Base-by-base conservation (phyloP, 2,329 filamentous ascomycete genomes). In the Magnaporthiopsis incrustans region DNA sequence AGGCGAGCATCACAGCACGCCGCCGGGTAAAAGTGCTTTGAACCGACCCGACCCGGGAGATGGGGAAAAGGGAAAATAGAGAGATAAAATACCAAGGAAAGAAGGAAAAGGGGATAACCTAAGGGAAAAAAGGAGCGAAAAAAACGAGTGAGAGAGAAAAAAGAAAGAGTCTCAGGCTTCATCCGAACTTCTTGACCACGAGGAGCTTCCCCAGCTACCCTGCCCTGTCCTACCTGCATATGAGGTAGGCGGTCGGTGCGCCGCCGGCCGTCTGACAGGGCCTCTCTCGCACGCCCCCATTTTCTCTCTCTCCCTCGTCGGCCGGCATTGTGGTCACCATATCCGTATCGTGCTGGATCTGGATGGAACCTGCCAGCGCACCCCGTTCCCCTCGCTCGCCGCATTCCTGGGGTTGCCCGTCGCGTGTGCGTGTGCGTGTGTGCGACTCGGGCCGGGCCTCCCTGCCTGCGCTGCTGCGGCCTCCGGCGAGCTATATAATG, bases 401-500 rank as follows among this genome's bases (percentile, higher is more conserved):
- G n/a, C 22, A 53, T 53, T 53, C 44, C 7, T 53, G 44, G 44
- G 10, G 44, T 11, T 11, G 44, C 44, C 44, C 44, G 44, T 25
- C 44, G 44, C 4, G n/a, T 25, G 44, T 25, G n/a, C 11, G 44
- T 22, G 44, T 11, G n/a, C 11, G 44, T 25, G n/a, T 25, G 44
- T 22, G 44, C 44, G 44, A 53, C 44, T 53, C 44, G 44, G 44
- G 44, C 44, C 22, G 44, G 44, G 44, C 44, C 44, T 53, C 44
- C 44, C 44, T 53, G 22, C 44, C 44, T 53, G 44, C 22, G 2
- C 33, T 35, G 8, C 44, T 50, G 38, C 38, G 38, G 38, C 38
- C 38, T 50, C 38, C 7, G 3, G 44, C 18, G 25, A 27, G 22
- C 60, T 62, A 57, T 62, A 62, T 44, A 27, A 62, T 62, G 60